These are phyloP conservation scores for Westerdykella ornata DNA, from an alignment of 2,329 filamentous ascomycete species.

Conservation along the genomic window DNA sequence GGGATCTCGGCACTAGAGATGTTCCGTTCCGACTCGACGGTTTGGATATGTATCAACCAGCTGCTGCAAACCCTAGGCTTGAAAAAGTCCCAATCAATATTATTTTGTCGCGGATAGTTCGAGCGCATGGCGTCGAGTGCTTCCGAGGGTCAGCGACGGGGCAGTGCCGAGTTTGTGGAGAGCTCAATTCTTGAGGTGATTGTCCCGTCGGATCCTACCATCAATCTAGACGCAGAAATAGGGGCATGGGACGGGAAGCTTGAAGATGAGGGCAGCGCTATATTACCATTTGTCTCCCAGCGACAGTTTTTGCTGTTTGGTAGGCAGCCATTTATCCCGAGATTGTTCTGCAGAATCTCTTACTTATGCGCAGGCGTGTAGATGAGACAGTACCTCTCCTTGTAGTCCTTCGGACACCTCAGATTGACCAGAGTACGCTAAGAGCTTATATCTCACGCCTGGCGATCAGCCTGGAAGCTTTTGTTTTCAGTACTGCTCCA, in stretches of 20 bases:
- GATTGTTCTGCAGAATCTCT: conserved; percentile 41
- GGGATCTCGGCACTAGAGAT: no score
- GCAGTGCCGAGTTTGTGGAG: conserved; percentile 35
- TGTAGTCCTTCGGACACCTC: conserved; percentile 60
- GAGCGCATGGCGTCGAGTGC: conserved; percentile 16
- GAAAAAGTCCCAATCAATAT: no score
- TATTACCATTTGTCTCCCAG: conserved; percentile 53
- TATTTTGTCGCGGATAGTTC: no score
- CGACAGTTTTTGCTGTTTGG: conserved; percentile 66
- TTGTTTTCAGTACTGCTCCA: conserved; percentile 51
- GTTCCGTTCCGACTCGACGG: no score
- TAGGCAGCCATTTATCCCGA: conserved; percentile 40
- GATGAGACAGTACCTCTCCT: conserved; percentile 68
- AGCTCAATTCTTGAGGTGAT: conserved; percentile 36
- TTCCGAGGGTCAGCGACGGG: conserved; percentile 20
- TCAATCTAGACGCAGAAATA: conserved; percentile 37
- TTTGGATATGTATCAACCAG: no score
- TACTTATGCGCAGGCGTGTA: conserved; percentile 50
- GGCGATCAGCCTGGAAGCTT: conserved; percentile 60
- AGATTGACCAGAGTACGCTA: conserved; percentile 52
- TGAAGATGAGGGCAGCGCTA: conserved; percentile 41
- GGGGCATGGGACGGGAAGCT: conserved; percentile 41
- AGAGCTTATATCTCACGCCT: conserved; percentile 56
- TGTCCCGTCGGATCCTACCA: conserved; percentile 31
- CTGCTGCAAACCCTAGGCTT: no score